phyloP scores from a whole-genome alignment of 129 eudicot species.

The Apium graveolens region DNA sequence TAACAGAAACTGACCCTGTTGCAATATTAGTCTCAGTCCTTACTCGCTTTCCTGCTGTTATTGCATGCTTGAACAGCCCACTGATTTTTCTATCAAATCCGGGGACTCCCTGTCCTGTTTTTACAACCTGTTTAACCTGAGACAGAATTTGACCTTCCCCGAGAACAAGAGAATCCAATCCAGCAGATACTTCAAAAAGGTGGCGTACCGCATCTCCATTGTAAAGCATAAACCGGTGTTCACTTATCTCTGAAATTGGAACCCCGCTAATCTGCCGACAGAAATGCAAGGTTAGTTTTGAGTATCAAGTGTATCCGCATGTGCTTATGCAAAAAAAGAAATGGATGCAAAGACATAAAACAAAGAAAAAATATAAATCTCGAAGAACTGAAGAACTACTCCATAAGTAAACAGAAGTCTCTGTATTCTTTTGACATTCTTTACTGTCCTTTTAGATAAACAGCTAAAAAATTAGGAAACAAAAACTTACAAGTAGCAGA shows the following conservation, averaged over 20 bases:
- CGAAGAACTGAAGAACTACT: neutral
- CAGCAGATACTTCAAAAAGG: slow-evolving; percentile 79
- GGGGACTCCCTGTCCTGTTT: slow-evolving; percentile 49
- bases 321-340: neutral
- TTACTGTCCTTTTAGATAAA: neutral
- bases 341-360: too few species aligned
- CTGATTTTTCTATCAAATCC: slow-evolving; percentile 77
- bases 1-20: slow-evolving; percentile 79
- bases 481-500: neutral
- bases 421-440: neutral
- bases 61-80: slow-evolving; percentile 76
- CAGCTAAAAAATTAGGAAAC: neutral
- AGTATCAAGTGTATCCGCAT: neutral
- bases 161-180: slow-evolving; percentile 72
- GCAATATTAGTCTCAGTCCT: slow-evolving; percentile 71
- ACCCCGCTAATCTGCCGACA: slow-evolving; percentile 58
- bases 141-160: slow-evolving; percentile 97
- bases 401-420: neutral
- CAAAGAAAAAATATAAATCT: neutral
- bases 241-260: slow-evolving; percentile 51
- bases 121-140: slow-evolving; percentile 76
- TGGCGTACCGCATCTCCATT: slow-evolving; percentile 68
- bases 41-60: slow-evolving; percentile 71
- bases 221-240: slow-evolving; percentile 57
- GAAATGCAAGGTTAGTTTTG: slow-evolving; percentile 14